These are phyloP conservation scores for Cichorium intybus DNA, from an alignment of 140 eudicot species.

Conservation along the genomic window DNA sequence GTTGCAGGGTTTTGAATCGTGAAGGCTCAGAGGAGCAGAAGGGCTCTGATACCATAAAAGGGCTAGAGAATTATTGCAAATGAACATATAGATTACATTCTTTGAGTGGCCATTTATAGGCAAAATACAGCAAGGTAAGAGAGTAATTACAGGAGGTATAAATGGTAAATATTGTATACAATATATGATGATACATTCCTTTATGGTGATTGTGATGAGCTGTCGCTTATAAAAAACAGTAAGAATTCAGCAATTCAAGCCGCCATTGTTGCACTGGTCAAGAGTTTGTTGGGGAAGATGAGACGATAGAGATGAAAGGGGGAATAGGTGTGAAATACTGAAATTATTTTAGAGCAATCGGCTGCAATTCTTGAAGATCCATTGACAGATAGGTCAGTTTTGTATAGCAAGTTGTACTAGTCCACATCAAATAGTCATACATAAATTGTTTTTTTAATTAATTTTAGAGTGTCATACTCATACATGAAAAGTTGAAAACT, in stretches of 20 bases:
- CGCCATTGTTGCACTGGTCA: conserved; percentile 25
- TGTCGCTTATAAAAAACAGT: conserved; percentile 21
- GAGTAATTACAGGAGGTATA: too few species aligned
- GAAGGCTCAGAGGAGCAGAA: too few species aligned
- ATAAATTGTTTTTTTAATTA: neutral
- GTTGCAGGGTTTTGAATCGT: too few species aligned
- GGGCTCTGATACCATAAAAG: too few species aligned
- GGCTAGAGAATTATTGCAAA: too few species aligned
- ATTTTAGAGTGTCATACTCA: neutral
- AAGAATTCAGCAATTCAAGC: neutral
- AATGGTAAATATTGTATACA: too few species aligned
- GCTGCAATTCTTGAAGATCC: conserved; percentile 28
- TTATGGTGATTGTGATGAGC: too few species aligned
- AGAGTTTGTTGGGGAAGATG: neutral
- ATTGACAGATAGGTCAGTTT: conserved; percentile 7
- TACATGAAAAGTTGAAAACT: conserved; percentile 16
- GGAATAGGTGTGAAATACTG: conserved; percentile 21
- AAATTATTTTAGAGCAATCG: neutral
- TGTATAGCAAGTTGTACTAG: conserved; percentile 10
- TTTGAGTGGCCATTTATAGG: too few species aligned
- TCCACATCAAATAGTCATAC: conserved; percentile 12
- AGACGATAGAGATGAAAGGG: neutral
- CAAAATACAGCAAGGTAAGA: too few species aligned
- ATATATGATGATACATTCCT: too few species aligned
- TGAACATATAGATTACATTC: too few species aligned